Percentiles rank a stretch among this genome's conserved stretches.
These are phyloP conservation scores for Sugiyamaella mastotermitis DNA, from an alignment of 805 yeast genomes.

Conservation along the genomic window DNA sequence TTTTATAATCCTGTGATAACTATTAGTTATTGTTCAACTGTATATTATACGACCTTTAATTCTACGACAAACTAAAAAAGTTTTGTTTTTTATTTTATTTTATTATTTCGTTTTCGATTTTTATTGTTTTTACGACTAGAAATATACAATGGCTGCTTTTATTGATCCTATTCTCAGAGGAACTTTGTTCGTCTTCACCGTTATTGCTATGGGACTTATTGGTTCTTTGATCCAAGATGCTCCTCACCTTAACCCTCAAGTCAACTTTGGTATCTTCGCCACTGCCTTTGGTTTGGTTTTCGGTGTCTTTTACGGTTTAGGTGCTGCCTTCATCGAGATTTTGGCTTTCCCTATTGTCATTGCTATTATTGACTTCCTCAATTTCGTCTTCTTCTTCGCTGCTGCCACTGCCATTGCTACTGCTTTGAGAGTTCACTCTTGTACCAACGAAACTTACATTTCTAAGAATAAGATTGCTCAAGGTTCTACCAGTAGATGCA, in stretches of 20 bases:
- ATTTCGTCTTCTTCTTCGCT: conserved; percentile 86
- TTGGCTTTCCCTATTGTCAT: conserved; percentile 84
- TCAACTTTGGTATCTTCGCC: conserved; percentile 81
- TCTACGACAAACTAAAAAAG: no score
- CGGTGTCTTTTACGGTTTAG: conserved; percentile 70
- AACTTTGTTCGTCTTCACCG: conserved; percentile 67
- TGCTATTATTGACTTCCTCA: conserved; percentile 74
- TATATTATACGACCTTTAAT: no score
- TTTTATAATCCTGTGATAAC: no score
- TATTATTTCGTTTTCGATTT: no score
- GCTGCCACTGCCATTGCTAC: conserved; percentile 95
- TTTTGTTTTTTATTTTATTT: no score
- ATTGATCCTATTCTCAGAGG: conserved; percentile 73
- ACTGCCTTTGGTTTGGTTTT: conserved; percentile 81
- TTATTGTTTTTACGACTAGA: background rate
- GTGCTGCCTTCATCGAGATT: conserved; percentile 69
- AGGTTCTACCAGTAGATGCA: conserved; percentile 80
- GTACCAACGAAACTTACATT: conserved; percentile 62
- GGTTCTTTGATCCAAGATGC: conserved; percentile 70
- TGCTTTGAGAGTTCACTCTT: conserved; percentile 79
- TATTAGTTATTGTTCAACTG: no score
- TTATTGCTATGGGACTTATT: conserved; percentile 77
- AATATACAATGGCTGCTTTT: conserved; percentile 19
- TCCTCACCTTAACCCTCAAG: conserved; percentile 57
- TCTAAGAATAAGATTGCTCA: conserved; percentile 62